A percentile compares a stretch with the other conserved stretches of the same genome.
Evolutionary conservation across 192 early-diverging fungal species (phyloP).

Genomic region (Backusella psychrophila): DNA sequence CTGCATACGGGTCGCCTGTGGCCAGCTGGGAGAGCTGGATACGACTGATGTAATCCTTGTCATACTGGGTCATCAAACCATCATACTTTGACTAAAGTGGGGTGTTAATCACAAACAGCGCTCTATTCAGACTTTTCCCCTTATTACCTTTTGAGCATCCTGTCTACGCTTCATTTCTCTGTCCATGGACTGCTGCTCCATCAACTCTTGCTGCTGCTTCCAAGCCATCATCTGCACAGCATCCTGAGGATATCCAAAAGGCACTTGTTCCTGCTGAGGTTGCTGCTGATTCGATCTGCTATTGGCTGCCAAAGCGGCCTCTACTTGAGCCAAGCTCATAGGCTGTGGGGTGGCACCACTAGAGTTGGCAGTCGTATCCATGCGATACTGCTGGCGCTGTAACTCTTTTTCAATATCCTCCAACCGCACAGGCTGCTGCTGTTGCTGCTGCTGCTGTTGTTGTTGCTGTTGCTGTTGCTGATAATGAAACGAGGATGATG

Average conservation of each 20-base stretch:
- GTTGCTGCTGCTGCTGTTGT: not conserved
- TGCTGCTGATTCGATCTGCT: not conserved
- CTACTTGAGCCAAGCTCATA: not conserved
- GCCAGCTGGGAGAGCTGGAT: constrained; percentile 96
- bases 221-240: not conserved
- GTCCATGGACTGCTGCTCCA: constrained; percentile 20
- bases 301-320: not conserved
- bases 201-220: not conserved
- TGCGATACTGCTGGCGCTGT: not conserved
- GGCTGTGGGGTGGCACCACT: not conserved
- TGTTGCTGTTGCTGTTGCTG: not conserved
- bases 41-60: constrained; percentile 92
- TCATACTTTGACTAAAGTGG: constrained; percentile 69
- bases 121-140: no score
- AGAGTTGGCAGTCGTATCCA: not conserved
- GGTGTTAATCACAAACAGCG: not conserved
- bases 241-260: not conserved
- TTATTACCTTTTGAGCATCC: constrained; percentile 25
- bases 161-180: constrained; percentile 39
- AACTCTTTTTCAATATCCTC: not conserved
- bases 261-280: not conserved
- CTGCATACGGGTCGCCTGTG: constrained; percentile 86
- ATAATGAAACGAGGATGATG: not conserved
- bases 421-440: not conserved
- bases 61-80: constrained; percentile 88